These are phyloP conservation scores for Austroboletus eburneus DNA, from an alignment of 768 basidiomycete species.

Conservation along the genomic window DNA sequence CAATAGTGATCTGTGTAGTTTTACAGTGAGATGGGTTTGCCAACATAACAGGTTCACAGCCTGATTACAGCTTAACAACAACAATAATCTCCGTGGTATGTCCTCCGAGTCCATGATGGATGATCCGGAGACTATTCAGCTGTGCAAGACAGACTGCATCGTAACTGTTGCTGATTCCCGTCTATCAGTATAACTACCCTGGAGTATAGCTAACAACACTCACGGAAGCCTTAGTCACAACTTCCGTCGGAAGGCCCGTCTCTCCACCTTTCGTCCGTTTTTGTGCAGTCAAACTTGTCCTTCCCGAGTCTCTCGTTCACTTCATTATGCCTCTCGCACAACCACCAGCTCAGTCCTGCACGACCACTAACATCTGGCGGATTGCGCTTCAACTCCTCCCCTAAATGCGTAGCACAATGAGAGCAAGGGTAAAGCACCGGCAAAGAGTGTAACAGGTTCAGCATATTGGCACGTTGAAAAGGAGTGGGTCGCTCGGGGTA, in stretches of 20 bases:
- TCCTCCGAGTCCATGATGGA: too few relatives aligned
- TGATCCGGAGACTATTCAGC: too few relatives aligned
- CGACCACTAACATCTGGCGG: conserved; percentile 80
- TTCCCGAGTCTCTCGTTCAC: conserved; percentile 89
- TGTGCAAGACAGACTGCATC: too few relatives aligned
- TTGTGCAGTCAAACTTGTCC: conserved; percentile 74
- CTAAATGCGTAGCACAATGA: conserved; percentile 82
- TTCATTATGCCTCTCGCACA: conserved; percentile 90
- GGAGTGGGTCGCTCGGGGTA: conserved; percentile 82
- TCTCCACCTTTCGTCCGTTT: conserved; percentile 86
- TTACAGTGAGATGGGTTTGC: too few relatives aligned
- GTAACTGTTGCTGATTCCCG: too few relatives aligned
- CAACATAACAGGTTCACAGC: too few relatives aligned
- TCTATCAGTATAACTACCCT: too few relatives aligned
- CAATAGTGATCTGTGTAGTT: too few relatives aligned
- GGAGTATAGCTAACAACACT: too few relatives aligned
- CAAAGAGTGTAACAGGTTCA: conserved; percentile 69
- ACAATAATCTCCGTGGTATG: too few relatives aligned
- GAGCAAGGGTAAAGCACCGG: conserved; percentile 87
- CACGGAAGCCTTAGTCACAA: conserved; percentile 83
- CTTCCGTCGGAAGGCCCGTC: conserved; percentile 85
- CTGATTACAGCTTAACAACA: too few relatives aligned
- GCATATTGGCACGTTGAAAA: conserved; percentile 79
- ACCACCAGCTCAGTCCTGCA: conserved; percentile 69
- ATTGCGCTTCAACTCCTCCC: conserved; percentile 55